These are phyloP conservation scores for Cyanodermella asteris DNA, from an alignment of 2,329 filamentous ascomycete genomes.

Conservation along the genomic window DNA sequence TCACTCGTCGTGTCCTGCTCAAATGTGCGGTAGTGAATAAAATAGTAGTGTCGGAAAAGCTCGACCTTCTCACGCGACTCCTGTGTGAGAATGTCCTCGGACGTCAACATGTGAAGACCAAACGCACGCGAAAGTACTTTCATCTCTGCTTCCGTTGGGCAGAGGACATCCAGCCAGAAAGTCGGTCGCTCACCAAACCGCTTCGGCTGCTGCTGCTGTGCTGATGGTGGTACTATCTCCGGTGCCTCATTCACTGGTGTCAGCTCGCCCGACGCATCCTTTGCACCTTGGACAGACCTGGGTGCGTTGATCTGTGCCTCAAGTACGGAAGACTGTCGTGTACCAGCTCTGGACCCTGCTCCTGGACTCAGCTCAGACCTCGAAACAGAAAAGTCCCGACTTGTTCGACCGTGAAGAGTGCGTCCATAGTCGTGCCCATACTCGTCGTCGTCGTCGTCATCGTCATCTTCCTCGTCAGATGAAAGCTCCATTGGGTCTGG, in stretches of 20 bases:
- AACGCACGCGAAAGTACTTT: conserved; percentile 80
- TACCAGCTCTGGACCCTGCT: conserved; percentile 11
- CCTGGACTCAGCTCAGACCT: conserved; percentile 13
- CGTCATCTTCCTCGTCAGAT: too few species aligned
- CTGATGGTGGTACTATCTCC: conserved; percentile 9
- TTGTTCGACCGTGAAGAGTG: conserved; percentile 13
- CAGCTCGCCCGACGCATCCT: conserved; percentile 23
- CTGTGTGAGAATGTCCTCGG: conserved; percentile 92
- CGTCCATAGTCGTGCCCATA: conserved; percentile 19
- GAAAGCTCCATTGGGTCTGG: conserved; percentile 60
- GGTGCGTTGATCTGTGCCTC: conserved; percentile 11
- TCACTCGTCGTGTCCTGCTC: conserved; percentile 82
- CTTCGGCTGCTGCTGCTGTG: conserved; percentile 22
- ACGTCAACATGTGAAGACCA: conserved; percentile 83
- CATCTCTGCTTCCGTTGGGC: conserved; percentile 88
- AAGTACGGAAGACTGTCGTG: conserved; percentile 15
- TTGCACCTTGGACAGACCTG: conserved; percentile 13
- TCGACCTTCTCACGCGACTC: conserved; percentile 97
- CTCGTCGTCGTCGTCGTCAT: conserved; percentile 43
- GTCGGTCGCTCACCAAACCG: conserved; percentile 65
- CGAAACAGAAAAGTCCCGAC: too few species aligned
- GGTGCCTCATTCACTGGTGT: conserved; percentile 27
- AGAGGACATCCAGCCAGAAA: conserved; percentile 89
- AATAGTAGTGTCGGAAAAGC: conserved; percentile 92
- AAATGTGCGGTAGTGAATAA: conserved; percentile 94